Percentiles rank a stretch among this genome's conserved stretches.
phyloP scores from a whole-genome alignment of 768 basidiomycete genomes.

The Panellus pusillus region DNA sequence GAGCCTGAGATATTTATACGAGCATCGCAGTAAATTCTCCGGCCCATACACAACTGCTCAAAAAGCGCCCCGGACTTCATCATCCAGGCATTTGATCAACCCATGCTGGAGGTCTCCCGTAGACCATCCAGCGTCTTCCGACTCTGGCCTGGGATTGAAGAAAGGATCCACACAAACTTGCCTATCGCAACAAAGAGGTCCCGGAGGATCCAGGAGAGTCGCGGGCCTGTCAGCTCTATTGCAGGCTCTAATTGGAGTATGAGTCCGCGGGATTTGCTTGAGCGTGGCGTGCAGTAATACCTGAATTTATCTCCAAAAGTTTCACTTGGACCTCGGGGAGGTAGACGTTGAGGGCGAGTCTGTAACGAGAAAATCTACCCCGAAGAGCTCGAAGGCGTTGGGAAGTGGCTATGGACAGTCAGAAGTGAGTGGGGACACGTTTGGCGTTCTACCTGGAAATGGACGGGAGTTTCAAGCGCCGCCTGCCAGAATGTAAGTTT shows the following conservation, averaged over 20 bases:
- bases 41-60: not conserved
- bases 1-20: too few species aligned
- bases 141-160: slow-evolving; percentile 29
- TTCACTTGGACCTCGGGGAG: slow-evolving; percentile 50
- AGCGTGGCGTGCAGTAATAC: too few species aligned
- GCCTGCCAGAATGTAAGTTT: slow-evolving; percentile 39
- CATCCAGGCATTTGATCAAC: slow-evolving; percentile 69
- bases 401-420: slow-evolving; percentile 60
- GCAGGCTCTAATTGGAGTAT: slow-evolving; percentile 63
- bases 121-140: slow-evolving; percentile 35
- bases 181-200: slow-evolving; percentile 77
- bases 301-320: slow-evolving; percentile 86
- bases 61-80: slow-evolving; percentile 40
- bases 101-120: slow-evolving; percentile 54
- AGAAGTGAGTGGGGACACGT: not conserved
- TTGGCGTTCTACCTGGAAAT: slow-evolving; percentile 66
- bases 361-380: slow-evolving; percentile 78
- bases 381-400: slow-evolving; percentile 94
- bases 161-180: slow-evolving; percentile 72
- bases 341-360: slow-evolving; percentile 8
- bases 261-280: too few species aligned
- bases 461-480: slow-evolving; percentile 74
- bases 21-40: too few species aligned
- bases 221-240: slow-evolving; percentile 86
- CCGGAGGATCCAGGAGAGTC: slow-evolving; percentile 77